Base-by-base conservation (phyloP, 768 basidiomycete species). In the Pleurotus djamor region DNA sequence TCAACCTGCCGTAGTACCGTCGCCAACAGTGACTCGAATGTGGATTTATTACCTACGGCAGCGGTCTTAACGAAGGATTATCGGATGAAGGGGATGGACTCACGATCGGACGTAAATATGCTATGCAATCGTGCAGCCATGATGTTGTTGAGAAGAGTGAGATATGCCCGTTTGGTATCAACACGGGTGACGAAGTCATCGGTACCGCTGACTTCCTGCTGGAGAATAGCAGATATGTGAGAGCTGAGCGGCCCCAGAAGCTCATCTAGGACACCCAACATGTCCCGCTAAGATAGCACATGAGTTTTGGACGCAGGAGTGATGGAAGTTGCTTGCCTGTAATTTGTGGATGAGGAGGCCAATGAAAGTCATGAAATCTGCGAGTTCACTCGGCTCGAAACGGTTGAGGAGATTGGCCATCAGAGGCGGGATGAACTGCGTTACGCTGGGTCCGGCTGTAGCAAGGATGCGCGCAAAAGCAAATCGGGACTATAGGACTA, bases 351-450 rank as follows among this genome's bases (percentile, higher is more conserved):
- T 88, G 55, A 98, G 77, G 7, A 97, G 78, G 5, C 90, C 90
- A 57, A 99, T 90, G 77, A 99, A 98, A 67, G 89, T 91, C 82
- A 98, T 89, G 67, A 98, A 96, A 68, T 99, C 97, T 33, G 91
- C 88, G 59, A 99, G 77, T 71, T 99, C 97, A 5, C 89, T 84
- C 1, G 94, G 89, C 64, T 97, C 94, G 67, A 96, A 95, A 65
- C 96, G 92, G 2, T 87, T 83, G 52, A 98, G 84, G n/a, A 98
- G 84, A 69, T 92, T 89, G 48, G 83, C 80, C 86, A 98, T 98
- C 49, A 99, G 80, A 21, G 88, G 79, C 2, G 96, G 94, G 45
- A 98, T 94, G 63, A 88, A 87, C 63, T 89, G 87, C 0, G 94
- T 91, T 54, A 96, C 88, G 38, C 84, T 87, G 5, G 90, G 86